Conservation (phyloP, 306 rosid genomes). For the Dalbergia cochinchinensis region DNA sequence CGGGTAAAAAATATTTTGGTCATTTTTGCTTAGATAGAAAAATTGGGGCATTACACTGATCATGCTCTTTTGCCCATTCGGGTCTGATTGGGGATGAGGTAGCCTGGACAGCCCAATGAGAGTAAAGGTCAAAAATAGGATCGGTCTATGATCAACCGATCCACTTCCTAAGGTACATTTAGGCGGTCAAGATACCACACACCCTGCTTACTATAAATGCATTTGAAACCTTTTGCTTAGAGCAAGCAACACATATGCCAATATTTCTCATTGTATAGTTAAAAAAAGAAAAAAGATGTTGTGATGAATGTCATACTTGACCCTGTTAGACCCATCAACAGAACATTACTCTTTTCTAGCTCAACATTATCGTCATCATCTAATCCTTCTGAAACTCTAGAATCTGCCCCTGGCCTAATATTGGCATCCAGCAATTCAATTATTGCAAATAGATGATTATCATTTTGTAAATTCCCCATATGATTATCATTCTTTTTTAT, state of each 20-base stretch:
- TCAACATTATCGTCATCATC: slow-evolving; percentile 85
- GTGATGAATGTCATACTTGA: slow-evolving; percentile 67
- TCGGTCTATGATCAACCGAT: too few relatives aligned
- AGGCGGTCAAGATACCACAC: too few relatives aligned
- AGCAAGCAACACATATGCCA: slow-evolving; percentile 31
- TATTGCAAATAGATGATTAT: slow-evolving; percentile 32
- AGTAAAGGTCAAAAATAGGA: too few relatives aligned
- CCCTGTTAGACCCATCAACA: slow-evolving; percentile 98
- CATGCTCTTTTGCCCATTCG: too few relatives aligned
- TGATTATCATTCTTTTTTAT: slow-evolving; percentile 2
- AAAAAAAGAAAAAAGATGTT: slow-evolving; percentile 5
- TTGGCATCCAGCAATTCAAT: slow-evolving; percentile 51
- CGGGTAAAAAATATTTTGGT: too few relatives aligned
- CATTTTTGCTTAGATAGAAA: too few relatives aligned
- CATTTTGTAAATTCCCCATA: slow-evolving; percentile 25
- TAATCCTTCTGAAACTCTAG: slow-evolving; percentile 54
- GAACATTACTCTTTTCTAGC: slow-evolving; percentile 98
- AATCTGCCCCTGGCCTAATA: slow-evolving; percentile 70
- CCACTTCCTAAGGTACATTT: too few relatives aligned
- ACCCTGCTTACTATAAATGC: too few relatives aligned
- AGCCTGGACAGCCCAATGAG: too few relatives aligned
- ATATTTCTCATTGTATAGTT: slow-evolving; percentile 22
- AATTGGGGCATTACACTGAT: too few relatives aligned
- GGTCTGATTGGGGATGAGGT: too few relatives aligned
- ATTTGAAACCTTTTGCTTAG: too few relatives aligned